Evolutionary conservation across 1,284 basidiomycete genomes (phyloP), one percentile per base, ranked within the genome.

Genomic region (Prillingera fragicola): DNA sequence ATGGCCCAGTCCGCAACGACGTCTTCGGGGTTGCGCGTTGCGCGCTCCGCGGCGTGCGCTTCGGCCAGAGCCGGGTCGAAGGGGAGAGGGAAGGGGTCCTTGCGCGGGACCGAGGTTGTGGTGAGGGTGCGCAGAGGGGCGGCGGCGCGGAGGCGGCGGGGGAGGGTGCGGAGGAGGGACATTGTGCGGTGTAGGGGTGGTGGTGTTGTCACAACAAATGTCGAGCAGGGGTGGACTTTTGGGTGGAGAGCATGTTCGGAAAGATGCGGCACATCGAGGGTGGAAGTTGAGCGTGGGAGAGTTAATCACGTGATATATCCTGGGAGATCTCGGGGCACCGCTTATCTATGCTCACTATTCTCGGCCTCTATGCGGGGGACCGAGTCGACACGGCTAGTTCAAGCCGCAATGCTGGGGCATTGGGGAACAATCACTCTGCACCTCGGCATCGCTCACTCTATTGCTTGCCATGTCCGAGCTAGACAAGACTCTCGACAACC

Each of bases 61-160:
- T 52, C 54, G 15, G 62, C 61, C 36, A 69, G 56, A 3, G 54
- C 54, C 1, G 64, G 65, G 42, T 62, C 54, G 29, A 71, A 56
- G 4, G 70, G 70, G n/a, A 72, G 57, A 1, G 66, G 67, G 54
- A 62, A 72, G 1, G 70, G 70, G 48, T 72, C 69, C n/a, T n/a
- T 17, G 29, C 29, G 29, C n/a, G 29, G 4, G 29, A 15, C 18
- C 17, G 28, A 17, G 15, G 15, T 10, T 4, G 34, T 10, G 29
- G 18, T 15, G 10, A 22, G 17, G n/a, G 45, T 33, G 19, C 12
- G 43, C 37, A 31, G 19, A 8, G 8, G 27, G 13, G 17, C n/a
- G 32, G 37, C 22, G 33, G 24, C 26, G 40, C 29, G 36, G 7
- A 43, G 29, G 9, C 26, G 37, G 33, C 38, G 12, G 14, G 31